phyloP scores from a whole-genome alignment of 208 protist genomes.

The Endotrypanum monterogeii region DNA sequence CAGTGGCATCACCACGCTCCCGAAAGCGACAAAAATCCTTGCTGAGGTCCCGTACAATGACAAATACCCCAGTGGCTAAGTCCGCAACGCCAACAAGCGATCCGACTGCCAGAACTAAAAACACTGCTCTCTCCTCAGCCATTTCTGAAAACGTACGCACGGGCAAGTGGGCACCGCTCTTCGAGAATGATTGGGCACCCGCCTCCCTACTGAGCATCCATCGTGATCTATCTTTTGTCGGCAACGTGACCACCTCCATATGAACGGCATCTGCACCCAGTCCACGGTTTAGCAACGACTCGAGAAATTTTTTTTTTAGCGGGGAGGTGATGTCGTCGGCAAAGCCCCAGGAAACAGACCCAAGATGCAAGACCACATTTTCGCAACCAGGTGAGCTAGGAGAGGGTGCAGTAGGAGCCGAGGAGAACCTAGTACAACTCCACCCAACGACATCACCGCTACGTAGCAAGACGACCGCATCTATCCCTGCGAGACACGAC shows the following conservation, averaged over 20 bases:
- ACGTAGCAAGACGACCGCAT: slow-evolving; percentile 27
- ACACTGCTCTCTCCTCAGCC: not conserved
- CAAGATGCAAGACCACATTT: slow-evolving; percentile 7
- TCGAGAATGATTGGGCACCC: not conserved
- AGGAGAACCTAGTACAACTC: not conserved
- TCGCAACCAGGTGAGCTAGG: not conserved
- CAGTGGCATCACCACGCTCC: not conserved
- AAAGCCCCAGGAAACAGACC: not conserved
- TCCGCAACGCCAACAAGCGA: slow-evolving; percentile 18
- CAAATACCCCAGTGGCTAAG: slow-evolving; percentile 10
- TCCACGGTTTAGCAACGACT: slow-evolving; percentile 9
- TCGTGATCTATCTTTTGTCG: no score
- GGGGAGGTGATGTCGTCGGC: not conserved
- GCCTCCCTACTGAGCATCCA: not conserved
- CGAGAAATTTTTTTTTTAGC: slow-evolving; percentile 4
- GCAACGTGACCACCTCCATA: slow-evolving; percentile 17
- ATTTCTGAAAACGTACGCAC: not conserved
- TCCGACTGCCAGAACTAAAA: slow-evolving; percentile 19
- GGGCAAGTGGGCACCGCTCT: not conserved
- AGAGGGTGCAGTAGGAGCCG: not conserved
- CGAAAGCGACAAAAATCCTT: not conserved
- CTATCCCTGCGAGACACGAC: slow-evolving; percentile 6
- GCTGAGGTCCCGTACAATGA: slow-evolving; percentile 16
- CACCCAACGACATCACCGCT: slow-evolving; percentile 26
- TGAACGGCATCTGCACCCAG: slow-evolving; percentile 2